phyloP scores from a whole-genome alignment of 768 basidiomycete species.

The Aureoboletus auriporus region DNA sequence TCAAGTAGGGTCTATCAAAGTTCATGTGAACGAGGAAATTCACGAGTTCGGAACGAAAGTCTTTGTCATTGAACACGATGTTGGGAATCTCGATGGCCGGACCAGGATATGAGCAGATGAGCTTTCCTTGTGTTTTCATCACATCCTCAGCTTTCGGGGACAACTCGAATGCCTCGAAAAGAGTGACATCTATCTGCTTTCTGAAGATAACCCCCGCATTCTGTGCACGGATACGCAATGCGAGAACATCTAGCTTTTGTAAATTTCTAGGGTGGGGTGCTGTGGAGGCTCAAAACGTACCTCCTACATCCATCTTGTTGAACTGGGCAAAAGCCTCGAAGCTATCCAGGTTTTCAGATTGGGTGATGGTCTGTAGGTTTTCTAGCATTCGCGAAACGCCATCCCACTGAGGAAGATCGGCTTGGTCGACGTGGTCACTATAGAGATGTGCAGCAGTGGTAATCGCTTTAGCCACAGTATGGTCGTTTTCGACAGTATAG shows the following conservation, averaged over 20 bases:
- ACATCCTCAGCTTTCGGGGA: conserved; percentile 27
- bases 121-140: background rate
- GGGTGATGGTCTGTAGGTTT: background rate
- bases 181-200: background rate
- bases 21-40: too few species aligned
- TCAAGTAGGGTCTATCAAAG: too few species aligned
- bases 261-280: background rate
- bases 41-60: too few species aligned
- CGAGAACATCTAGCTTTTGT: conserved; percentile 30
- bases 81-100: background rate
- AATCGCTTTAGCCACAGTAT: conserved; percentile 20
- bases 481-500: conserved; percentile 14
- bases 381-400: background rate
- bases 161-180: conserved; percentile 42
- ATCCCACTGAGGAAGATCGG: too few species aligned
- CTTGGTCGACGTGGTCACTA: too few species aligned
- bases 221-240: conserved; percentile 38
- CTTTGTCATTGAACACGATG: too few species aligned
- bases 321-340: background rate
- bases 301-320: background rate
- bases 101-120: conserved; percentile 17
- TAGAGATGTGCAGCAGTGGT: background rate
- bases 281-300: background rate
- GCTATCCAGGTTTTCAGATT: background rate
- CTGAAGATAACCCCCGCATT: conserved; percentile 21